Evolutionary conservation across 768 basidiomycete species (phyloP), one percentile per base, ranked within the genome.

Genomic region (Hericium erinaceus): DNA sequence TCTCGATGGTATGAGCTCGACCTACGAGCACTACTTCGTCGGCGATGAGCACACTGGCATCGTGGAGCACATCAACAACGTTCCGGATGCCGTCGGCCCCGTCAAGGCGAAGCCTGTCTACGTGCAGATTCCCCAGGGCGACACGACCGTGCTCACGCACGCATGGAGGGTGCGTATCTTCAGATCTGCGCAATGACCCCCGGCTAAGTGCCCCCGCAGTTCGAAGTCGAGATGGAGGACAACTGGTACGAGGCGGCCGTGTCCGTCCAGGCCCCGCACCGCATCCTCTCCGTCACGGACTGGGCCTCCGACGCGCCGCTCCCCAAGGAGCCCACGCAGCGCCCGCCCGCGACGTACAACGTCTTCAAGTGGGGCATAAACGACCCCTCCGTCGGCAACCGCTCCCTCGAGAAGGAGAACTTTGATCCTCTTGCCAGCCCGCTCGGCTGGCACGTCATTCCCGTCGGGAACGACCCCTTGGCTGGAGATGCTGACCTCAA

Each of bases 201-300:
- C 2, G 2, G 50, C 48, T 55, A 53, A 59, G 13, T 15, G 9
- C n/a, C 55, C 41, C 5, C 52, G 3, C 46, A 87, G 84, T 88
- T 94, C 65, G 92, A 94, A 67, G 87, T 95, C 48, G 89, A 93
- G 77, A 92, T 95, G 88, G 67, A 85, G 66, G 85, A 97, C 73
- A 98, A 94, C 72, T 95, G 92, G 92, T 98, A 98, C 64, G 93
- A 98, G 70, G 82, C 92, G 3, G 80, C 90, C 20, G 85, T 99
- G 44, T 85, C 89, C 11, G 84, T 82, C 1, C 68, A 73, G 28
- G 70, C 78, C n/a, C 89, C 92, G 24, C 85, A 92, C 67, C 79
- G 84, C 60, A 85, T 94, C 63, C 74, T 98, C 65, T 85, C 87
- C 26, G 92, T 95, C 39, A 90, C 95, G 60, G 95, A 98, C 68